Base-by-base conservation (phyloP, 1,284 basidiomycete species). In the Caloboletus firmus region DNA sequence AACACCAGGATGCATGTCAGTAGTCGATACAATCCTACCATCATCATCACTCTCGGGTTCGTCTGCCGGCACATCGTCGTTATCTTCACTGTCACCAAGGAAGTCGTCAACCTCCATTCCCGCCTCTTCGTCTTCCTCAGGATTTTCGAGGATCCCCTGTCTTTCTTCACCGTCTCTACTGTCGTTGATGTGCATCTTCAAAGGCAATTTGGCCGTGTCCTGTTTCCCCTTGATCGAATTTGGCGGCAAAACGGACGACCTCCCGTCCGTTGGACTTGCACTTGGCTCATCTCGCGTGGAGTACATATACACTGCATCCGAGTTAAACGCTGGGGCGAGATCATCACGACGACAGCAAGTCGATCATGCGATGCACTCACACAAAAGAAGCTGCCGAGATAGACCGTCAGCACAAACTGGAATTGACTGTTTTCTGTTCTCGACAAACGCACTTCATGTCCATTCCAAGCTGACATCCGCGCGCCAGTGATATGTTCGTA, bases 301-400 rank as follows among this genome's bases (percentile, higher is more conserved):
- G 66, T 87, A 95, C n/a, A 92, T 68, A 58, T 91, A 89, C 10
- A 91, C 84, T 2, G 81, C 88, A 71, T 94, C 91, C 11, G 79
- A 79, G 57, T 85, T 89, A 62, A 89, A 94, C 20, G 91, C 89
- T 91, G 63, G 13, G 50, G 54, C 44, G 47, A 40, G 28, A 18
- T 45, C 34, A 15, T 51, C 32, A 56, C 20, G 58, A 62, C 20
- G 55, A 59, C 35, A 35, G 9, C 28, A 24, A 53, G n/a, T 41
- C 18, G 32, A 48, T 28, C 46, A 52, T 41, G 26, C 15, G 11
- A 55, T 34, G 42, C 13, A 55, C 67, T 60, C 52, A 72, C 67
- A 72, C 45, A 68, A 55, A 37, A 68, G 56, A 41, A 68, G 66
- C 67, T 68, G 30, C 12, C 46, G 11, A 49, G 41, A 49, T 15